Base-by-base conservation (phyloP, 2,329 filamentous ascomycete species). In the Emericellopsis atlantica region DNA sequence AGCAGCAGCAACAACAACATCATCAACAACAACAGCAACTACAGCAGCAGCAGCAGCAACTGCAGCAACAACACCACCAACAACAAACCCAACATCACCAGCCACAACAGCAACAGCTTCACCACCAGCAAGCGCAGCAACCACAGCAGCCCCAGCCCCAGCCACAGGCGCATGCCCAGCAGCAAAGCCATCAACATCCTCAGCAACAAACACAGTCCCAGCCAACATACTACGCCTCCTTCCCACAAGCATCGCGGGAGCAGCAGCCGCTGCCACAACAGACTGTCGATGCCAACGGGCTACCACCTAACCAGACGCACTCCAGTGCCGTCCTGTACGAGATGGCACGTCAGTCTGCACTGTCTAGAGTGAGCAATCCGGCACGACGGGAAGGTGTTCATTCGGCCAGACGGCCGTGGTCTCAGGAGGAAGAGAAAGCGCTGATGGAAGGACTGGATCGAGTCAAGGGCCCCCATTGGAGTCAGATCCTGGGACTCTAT, bases 391-490 rank as follows among this genome's bases (percentile, higher is more conserved):
- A 78, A 51, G 74, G 74, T 2, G 57, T 72, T 2, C 72, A 76
- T 47, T 77, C 73, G 2, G 76, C 74, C 2, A 74, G 88, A 26
- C 75, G 88, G 23, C 86, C 88, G 0, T 95, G 88, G 88, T 86
- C 82, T 1, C 79, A 83, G 4, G 85, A 92, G 47, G 88, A 95
- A 60, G 88, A 95, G 55, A 87, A 88, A 57, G 87, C 88, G 0
- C 69, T 95, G 15, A 90, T 95, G 81, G 77, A 83, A 38, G 88
- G 88, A 1, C 74, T 95, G 4, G 88, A 93, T 53, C 78, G 83
- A 56, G 88, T 95, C 37, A 88, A 89, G 55, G 88, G 88, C 0
- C 88, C 88, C 15, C 87, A 95, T 53, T 95, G 88, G 88, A 90
- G 84, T 49, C 87, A 94, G 55, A 95, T 95, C 37, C 67, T 95